phyloP scores from a whole-genome alignment of 495 filamentous ascomycete species.

The Wilcoxina mikolae region DNA sequence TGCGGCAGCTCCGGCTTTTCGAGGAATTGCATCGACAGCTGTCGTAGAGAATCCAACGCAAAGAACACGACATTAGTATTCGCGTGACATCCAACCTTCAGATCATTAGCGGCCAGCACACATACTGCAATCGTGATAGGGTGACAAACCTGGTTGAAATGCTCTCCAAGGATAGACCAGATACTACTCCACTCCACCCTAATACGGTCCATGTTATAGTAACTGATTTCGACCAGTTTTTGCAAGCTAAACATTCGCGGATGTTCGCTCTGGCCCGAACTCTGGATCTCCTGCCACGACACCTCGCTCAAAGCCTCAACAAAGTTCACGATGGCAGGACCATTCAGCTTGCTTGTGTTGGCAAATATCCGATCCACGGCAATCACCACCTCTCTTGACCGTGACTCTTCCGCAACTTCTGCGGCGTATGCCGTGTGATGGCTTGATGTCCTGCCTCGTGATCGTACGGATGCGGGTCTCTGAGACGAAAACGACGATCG shows the following conservation, averaged over 20 bases:
- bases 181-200: conserved; percentile 97
- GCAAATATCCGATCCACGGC: conserved; percentile 92
- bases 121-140: background rate
- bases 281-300: conserved; percentile 98
- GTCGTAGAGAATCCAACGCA: conserved; percentile 82
- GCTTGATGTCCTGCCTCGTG: conserved; percentile 47
- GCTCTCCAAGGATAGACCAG: conserved; percentile 87
- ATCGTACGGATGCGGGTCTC: conserved; percentile 39
- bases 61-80: conserved; percentile 96
- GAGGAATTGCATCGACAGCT: conserved; percentile 96
- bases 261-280: conserved; percentile 84
- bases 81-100: conserved; percentile 69
- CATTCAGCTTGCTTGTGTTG: conserved; percentile 80
- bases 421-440: conserved; percentile 49
- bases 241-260: conserved; percentile 93
- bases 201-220: conserved; percentile 98
- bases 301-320: conserved; percentile 85
- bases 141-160: conserved; percentile 62
- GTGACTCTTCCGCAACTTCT: conserved; percentile 79
- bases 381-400: conserved; percentile 82
- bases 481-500: conserved; percentile 54
- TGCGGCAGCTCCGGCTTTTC: conserved; percentile 94
- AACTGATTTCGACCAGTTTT: conserved; percentile 95
- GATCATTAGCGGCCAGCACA: background rate
- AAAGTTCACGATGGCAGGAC: conserved; percentile 95